phyloP scores from a whole-genome alignment of 169 alveolate species.

The Eimeria acervulina region DNA sequence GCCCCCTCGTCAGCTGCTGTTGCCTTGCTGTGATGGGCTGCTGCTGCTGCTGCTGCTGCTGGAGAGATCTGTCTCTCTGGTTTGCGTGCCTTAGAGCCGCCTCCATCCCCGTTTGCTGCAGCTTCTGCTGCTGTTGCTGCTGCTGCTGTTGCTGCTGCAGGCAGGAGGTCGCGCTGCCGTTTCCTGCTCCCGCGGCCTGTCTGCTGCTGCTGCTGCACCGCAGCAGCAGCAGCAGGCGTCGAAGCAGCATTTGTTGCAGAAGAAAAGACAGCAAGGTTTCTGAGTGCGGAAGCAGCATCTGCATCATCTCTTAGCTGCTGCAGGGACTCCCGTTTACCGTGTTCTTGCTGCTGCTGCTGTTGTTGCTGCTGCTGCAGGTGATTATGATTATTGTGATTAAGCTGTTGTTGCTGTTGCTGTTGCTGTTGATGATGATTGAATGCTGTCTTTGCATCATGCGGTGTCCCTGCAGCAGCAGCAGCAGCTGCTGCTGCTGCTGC shows the following conservation, averaged over 20 bases:
- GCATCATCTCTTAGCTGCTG: conserved; percentile 10
- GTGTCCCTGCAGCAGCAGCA: too few species aligned
- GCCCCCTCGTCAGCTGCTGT: conserved; percentile 10
- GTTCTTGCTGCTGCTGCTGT: not conserved
- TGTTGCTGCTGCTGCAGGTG: not conserved
- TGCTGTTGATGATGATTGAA: not conserved
- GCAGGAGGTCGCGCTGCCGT: conserved; percentile 31
- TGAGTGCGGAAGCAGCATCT: conserved; percentile 12
- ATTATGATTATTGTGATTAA: not conserved
- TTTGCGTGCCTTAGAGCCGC: conserved; percentile 5
- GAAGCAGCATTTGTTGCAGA: not conserved
- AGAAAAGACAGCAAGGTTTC: conserved; percentile 1
- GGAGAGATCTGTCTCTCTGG: conserved; percentile 14
- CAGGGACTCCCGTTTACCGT: not conserved
- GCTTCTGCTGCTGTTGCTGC: too few species aligned
- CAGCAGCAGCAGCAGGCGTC: not conserved
- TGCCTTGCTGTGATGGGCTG: not conserved
- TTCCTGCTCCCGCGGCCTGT: conserved; percentile 31
- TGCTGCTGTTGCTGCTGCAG: conserved; percentile 18
- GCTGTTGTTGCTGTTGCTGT: not conserved
- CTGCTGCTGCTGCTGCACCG: not conserved
- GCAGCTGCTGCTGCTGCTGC: not conserved
- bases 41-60: too few species aligned
- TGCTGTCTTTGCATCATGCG: too few species aligned
- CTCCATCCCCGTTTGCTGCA: not conserved